Percentiles rank a stretch among this genome's conserved stretches.
Evolutionary conservation across 1,284 basidiomycete species (phyloP).

Genomic region (Microbotryum violaceum): DNA sequence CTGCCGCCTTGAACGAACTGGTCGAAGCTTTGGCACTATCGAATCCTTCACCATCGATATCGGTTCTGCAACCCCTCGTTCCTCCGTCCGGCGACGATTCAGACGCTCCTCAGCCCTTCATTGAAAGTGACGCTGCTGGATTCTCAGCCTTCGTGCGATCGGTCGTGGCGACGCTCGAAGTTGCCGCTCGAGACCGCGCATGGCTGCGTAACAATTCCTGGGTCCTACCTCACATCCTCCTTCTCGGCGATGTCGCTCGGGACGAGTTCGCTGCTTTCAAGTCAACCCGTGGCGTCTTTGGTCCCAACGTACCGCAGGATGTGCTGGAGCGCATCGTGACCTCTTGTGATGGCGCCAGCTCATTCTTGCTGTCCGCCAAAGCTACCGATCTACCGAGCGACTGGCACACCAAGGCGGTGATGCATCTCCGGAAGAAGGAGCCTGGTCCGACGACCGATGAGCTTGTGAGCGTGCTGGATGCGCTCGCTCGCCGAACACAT

Average conservation of each 20-base stretch:
- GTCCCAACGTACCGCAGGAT: constrained; percentile 40
- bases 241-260: constrained; percentile 41
- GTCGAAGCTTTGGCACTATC: neutral
- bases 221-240: constrained; percentile 46
- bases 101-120: constrained; percentile 5
- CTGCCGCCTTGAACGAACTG: neutral
- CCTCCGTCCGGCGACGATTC: constrained; percentile 38
- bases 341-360: constrained; percentile 54
- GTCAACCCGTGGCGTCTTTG: constrained; percentile 50
- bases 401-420: constrained; percentile 22
- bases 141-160: constrained; percentile 59
- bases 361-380: constrained; percentile 58
- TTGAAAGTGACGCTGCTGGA: constrained; percentile 48
- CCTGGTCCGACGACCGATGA: constrained; percentile 1
- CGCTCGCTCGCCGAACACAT: constrained; percentile 13
- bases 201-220: constrained; percentile 54
- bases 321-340: constrained; percentile 48
- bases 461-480: constrained; percentile 25
- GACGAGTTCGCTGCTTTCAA: constrained; percentile 50
- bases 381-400: constrained; percentile 18
- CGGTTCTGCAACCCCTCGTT: constrained; percentile 41
- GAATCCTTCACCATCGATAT: constrained; percentile 28
- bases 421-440: constrained; percentile 17
- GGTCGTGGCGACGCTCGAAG: constrained; percentile 53
- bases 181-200: constrained; percentile 57